phyloP scores from a whole-genome alignment of 345 rosid genomes.

The Atalantia buxifolia region DNA sequence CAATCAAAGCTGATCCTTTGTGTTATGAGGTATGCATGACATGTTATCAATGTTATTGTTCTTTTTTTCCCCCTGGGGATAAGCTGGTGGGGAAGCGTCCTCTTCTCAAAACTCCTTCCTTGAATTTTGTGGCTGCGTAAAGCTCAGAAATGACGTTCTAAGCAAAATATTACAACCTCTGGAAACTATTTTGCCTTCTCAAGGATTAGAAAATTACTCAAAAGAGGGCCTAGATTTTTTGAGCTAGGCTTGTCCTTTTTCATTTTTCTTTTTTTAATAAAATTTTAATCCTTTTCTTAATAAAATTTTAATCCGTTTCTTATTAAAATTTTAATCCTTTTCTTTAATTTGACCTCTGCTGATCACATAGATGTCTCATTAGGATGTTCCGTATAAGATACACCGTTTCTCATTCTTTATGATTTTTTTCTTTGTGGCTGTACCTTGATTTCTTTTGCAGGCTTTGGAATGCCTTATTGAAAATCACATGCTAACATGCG shows the following conservation, averaged over 20 bases:
- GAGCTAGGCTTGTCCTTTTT: neutral
- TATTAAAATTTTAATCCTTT: too few relatives aligned
- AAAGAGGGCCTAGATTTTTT: neutral
- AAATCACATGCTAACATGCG: constrained; percentile 91
- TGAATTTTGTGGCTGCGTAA: neutral
- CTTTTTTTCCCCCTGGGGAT: neutral
- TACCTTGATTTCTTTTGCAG: constrained; percentile 37
- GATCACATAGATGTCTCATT: neutral
- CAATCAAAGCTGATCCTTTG: constrained; percentile 93
- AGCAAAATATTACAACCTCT: neutral
- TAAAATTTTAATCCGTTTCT: too few relatives aligned
- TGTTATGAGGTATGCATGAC: constrained; percentile 78
- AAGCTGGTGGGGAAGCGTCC: too few relatives aligned
- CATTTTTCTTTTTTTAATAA: too few relatives aligned
- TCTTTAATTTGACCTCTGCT: neutral
- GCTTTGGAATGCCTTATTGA: constrained; percentile 95
- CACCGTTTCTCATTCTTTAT: neutral
- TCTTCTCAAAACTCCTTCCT: neutral
- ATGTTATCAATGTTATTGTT: neutral
- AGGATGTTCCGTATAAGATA: neutral
- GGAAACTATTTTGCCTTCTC: neutral
- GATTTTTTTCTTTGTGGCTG: constrained; percentile 6
- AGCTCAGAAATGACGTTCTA: too few relatives aligned
- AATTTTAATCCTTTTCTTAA: too few relatives aligned
- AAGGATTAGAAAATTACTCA: neutral